Evolutionary conservation across 1,284 basidiomycete species (phyloP).

Genomic region (Trametes sp.): DNA sequence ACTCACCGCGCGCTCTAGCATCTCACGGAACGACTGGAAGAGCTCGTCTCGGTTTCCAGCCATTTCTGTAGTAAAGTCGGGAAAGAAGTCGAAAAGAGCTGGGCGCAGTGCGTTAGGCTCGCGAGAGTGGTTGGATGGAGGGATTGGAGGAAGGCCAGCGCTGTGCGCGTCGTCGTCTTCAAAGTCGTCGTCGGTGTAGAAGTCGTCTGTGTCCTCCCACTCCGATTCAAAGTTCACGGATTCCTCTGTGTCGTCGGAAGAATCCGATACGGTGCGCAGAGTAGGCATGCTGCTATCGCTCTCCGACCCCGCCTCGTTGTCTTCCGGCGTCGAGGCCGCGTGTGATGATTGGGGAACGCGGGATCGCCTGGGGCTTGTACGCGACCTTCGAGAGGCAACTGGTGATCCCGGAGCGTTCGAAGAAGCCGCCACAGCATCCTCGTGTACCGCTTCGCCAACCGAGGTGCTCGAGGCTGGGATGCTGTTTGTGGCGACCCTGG

Average conservation of each 20-base stretch:
- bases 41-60: not conserved
- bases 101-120: not conserved
- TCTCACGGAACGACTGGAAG: constrained; percentile 10
- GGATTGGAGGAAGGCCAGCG: not conserved
- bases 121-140: not conserved
- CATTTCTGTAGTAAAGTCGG: not conserved
- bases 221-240: constrained; percentile 23
- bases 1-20: constrained; percentile 28
- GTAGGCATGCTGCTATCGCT: constrained; percentile 39
- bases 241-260: constrained; percentile 30
- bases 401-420: not conserved
- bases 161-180: constrained; percentile 15
- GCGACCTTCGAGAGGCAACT: not conserved
- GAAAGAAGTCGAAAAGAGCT: not conserved
- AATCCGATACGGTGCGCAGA: constrained; percentile 40
- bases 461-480: not conserved
- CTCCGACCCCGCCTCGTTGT: constrained; percentile 21
- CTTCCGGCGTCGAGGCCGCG: not conserved
- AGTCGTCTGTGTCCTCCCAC: constrained; percentile 20
- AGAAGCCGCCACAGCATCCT: not conserved
- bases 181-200: constrained; percentile 3
- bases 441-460: not conserved
- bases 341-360: not conserved
- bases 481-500: not conserved
- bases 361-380: not conserved